These are phyloP conservation scores for Hirsutella rhossiliensis DNA, from an alignment of 2,329 filamentous ascomycete species.

Conservation along the genomic window DNA sequence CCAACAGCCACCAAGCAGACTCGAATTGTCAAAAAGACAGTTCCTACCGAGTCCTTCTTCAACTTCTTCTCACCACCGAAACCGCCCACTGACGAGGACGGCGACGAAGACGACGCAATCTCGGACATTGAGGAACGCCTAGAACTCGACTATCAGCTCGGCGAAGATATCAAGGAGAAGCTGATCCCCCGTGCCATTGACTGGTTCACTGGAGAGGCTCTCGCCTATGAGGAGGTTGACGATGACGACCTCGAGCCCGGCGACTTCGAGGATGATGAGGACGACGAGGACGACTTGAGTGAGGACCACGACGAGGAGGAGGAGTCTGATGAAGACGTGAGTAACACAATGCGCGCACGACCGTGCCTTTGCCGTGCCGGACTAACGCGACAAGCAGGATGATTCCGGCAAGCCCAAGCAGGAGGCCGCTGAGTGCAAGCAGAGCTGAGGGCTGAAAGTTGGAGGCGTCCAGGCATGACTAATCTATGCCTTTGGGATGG, in stretches of 20 bases:
- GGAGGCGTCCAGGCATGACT: too few species aligned
- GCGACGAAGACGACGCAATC: conserved; percentile 61
- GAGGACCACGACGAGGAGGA: conserved; percentile 77
- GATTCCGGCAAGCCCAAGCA: conserved; percentile 85
- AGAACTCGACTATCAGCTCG: conserved; percentile 96
- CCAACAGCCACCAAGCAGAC: conserved; percentile 94
- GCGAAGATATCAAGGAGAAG: conserved; percentile 99
- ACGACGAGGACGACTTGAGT: conserved; percentile 78
- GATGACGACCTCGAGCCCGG: conserved; percentile 40
- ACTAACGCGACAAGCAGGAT: conserved; percentile 41
- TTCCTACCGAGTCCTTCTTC: conserved; percentile 96
- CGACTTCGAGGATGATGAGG: conserved; percentile 82
- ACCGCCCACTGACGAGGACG: conserved; percentile 61
- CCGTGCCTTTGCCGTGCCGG: background rate
- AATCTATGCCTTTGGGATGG: too few species aligned
- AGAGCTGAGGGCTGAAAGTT: conserved; percentile 46
- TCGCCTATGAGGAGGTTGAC: conserved; percentile 89
- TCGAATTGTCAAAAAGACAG: conserved; percentile 96
- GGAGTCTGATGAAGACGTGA: conserved; percentile 67
- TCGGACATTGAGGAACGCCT: conserved; percentile 95
- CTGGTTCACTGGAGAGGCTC: conserved; percentile 97
- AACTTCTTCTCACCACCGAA: conserved; percentile 98
- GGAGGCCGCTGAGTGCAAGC: conserved; percentile 92
- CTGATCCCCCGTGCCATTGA: conserved; percentile 96
- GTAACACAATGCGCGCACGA: conserved; percentile 9